A percentile compares a stretch with the other conserved stretches of the same genome.
Conservation (phyloP, 139 green algal genomes). For the Mesotaenium endlicherianum region DNA sequence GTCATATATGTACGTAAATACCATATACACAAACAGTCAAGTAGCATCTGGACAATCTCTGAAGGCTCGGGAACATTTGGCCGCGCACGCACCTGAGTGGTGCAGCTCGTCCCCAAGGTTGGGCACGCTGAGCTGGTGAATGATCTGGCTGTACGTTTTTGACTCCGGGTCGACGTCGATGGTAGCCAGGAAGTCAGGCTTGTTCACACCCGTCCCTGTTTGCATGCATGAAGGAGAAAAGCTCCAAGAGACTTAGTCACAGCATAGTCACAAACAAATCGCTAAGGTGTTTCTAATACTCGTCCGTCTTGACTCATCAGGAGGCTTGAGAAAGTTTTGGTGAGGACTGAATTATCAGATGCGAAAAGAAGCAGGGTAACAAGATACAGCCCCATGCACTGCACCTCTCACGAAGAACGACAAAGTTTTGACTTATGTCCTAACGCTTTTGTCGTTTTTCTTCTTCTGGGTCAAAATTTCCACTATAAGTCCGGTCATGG, state of each 20-base stretch:
- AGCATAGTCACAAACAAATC: neutral
- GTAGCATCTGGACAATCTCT: no score
- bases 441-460: neutral
- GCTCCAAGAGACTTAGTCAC: neutral
- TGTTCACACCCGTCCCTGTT: constrained; percentile 51
- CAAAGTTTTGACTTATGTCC: neutral
- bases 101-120: constrained; percentile 78
- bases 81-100: constrained; percentile 67
- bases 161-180: constrained; percentile 64
- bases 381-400: neutral
- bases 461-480: neutral
- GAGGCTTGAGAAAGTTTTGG: neutral
- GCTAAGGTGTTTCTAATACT: neutral
- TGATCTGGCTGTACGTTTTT: constrained; percentile 62
- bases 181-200: constrained; percentile 74
- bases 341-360: neutral
- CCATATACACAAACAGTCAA: neutral
- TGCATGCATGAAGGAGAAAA: neutral
- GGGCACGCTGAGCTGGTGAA: constrained; percentile 68
- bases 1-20: neutral
- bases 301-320: neutral
- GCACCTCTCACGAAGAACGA: neutral
- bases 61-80: no score
- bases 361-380: neutral
- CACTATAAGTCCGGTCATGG: neutral